Evolutionary conservation across 345 rosid species (phyloP).

Genomic region (Salix purpurea): DNA sequence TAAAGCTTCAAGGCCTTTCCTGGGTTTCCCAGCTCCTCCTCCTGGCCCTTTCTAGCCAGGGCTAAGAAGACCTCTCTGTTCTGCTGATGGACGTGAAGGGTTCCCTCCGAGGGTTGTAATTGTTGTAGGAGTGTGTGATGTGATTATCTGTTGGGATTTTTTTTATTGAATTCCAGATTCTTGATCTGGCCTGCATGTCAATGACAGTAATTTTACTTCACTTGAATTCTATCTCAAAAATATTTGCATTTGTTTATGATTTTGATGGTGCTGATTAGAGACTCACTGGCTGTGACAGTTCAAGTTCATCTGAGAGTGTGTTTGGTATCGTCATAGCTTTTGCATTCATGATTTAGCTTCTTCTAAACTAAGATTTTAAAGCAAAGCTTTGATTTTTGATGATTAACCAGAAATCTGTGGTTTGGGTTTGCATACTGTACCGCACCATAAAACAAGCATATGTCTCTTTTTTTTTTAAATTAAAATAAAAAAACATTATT

Average conservation of each 20-base stretch:
- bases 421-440: no score
- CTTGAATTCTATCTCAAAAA: background rate
- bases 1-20: conserved; percentile 35
- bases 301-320: no score
- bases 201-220: background rate
- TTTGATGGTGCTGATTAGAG: background rate
- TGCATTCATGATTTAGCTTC: no score
- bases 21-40: conserved; percentile 38
- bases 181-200: background rate
- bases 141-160: background rate
- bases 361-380: no score
- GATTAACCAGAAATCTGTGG: no score
- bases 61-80: background rate
- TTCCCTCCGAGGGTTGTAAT: background rate
- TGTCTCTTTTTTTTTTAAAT: no score
- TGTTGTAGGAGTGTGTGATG: background rate
- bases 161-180: background rate
- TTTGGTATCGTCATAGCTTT: no score
- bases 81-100: background rate
- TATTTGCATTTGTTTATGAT: background rate
- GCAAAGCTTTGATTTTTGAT: no score
- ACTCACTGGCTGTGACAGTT: background rate
- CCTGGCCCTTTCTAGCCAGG: conserved; percentile 27
- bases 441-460: no score
- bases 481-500: no score